phyloP scores from a whole-genome alignment of 2,329 filamentous ascomycete genomes.

The Hortaea sp. region DNA sequence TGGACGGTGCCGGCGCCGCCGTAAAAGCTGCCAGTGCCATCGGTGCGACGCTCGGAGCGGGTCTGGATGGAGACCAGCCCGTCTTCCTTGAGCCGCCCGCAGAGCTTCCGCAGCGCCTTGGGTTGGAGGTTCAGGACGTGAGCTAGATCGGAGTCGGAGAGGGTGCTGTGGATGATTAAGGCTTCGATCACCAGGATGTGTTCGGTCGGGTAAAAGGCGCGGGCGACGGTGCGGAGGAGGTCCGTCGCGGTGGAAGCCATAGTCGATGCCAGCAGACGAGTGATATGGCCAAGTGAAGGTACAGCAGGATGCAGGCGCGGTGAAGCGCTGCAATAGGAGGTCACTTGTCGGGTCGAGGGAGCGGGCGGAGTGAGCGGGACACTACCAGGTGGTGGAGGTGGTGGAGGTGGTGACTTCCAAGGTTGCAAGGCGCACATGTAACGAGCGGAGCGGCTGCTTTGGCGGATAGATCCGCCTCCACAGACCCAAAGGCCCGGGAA shows the following conservation, averaged over 20 bases:
- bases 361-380: no score
- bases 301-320: conserved; percentile 12
- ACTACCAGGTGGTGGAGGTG: no score
- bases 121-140: conserved; percentile 80
- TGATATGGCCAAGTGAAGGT: no score
- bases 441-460: no score
- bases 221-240: conserved; percentile 75
- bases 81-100: conserved; percentile 74
- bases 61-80: conserved; percentile 71
- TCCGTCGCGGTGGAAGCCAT: conserved; percentile 44
- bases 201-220: conserved; percentile 78
- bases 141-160: conserved; percentile 80
- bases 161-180: conserved; percentile 59
- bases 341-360: not conserved
- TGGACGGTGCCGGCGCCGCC: conserved; percentile 6
- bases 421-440: no score
- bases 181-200: conserved; percentile 77
- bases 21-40: conserved; percentile 17
- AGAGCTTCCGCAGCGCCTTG: conserved; percentile 85
- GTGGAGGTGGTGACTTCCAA: no score
- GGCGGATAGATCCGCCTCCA: conserved; percentile 5
- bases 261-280: conserved; percentile 21
- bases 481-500: not conserved
- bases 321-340: conserved; percentile 16
- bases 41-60: conserved; percentile 25